phyloP scores from a whole-genome alignment of 2,329 filamentous ascomycete genomes.

The Allantophomopsis lycopodina region DNA sequence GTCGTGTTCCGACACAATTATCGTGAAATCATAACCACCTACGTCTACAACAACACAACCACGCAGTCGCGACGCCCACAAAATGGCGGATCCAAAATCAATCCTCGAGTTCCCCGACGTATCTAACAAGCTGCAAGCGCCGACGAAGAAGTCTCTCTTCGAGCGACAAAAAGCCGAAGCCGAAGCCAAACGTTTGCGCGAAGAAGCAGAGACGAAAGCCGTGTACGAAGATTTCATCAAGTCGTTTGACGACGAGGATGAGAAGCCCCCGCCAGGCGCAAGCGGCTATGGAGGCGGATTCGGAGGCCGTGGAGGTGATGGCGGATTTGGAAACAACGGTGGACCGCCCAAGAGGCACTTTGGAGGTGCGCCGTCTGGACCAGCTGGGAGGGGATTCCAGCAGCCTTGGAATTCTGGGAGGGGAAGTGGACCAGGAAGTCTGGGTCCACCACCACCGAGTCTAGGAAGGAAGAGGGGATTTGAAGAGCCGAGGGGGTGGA shows the following conservation, averaged over 20 bases:
- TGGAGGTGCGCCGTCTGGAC: slow-evolving; percentile 19
- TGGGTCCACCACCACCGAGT: slow-evolving; percentile 36
- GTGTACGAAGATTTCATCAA: slow-evolving; percentile 83
- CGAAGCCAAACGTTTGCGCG: slow-evolving; percentile 73
- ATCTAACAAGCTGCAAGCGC: slow-evolving; percentile 64
- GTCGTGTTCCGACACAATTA: slow-evolving; percentile 1
- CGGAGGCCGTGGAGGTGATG: too few relatives aligned
- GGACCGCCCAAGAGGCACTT: slow-evolving; percentile 48
- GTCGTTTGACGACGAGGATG: slow-evolving; percentile 50
- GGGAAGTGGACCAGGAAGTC: slow-evolving; percentile 44
- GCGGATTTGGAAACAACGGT: slow-evolving; percentile 5
- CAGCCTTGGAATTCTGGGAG: too few relatives aligned
- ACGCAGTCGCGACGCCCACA: neutral
- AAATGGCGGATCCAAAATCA: slow-evolving; percentile 10
- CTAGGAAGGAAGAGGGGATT: slow-evolving; percentile 40
- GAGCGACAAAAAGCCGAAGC: slow-evolving; percentile 82
- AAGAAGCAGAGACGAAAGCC: slow-evolving; percentile 76
- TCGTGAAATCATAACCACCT: neutral
- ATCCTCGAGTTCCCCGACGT: slow-evolving; percentile 49
- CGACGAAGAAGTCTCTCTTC: slow-evolving; percentile 74
- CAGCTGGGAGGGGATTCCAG: slow-evolving; percentile 10
- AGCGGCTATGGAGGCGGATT: slow-evolving; percentile 5
- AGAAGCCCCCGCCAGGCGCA: slow-evolving; percentile 7
- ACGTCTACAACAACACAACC: too few relatives aligned
- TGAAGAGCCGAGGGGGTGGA: slow-evolving; percentile 19